Conservation (phyloP, 2,329 filamentous ascomycete species). For the Xylariaceae sp. region DNA sequence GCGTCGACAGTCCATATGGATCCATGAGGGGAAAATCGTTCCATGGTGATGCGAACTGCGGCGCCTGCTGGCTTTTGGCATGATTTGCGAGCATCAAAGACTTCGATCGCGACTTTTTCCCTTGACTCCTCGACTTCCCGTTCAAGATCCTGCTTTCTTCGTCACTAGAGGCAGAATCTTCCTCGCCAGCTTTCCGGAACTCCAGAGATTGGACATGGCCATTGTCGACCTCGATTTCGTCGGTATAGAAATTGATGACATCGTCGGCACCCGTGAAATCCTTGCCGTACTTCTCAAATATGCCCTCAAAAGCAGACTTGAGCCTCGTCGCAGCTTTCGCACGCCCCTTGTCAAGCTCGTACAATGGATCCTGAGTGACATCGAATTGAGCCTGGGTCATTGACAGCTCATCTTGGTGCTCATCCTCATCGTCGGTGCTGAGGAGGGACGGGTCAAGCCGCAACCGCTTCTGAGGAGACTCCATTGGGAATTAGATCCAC, state of each 20-base stretch:
- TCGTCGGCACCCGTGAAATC: constrained; percentile 82
- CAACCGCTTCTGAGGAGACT: constrained; percentile 55
- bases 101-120: constrained; percentile 15
- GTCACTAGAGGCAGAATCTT: constrained; percentile 28
- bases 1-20: constrained; percentile 19
- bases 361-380: constrained; percentile 46
- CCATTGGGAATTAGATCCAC: constrained; percentile 40
- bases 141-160: constrained; percentile 36
- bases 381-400: constrained; percentile 45
- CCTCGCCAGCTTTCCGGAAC: constrained; percentile 35
- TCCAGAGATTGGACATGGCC: constrained; percentile 64
- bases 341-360: constrained; percentile 56
- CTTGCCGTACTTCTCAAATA: constrained; percentile 81
- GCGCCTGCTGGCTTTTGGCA: constrained; percentile 6
- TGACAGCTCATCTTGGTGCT: constrained; percentile 45
- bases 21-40: constrained; percentile 4
- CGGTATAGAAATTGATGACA: constrained; percentile 80
- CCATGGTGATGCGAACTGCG: constrained; percentile 9
- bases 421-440: constrained; percentile 37
- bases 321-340: constrained; percentile 64
- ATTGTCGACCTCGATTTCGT: constrained; percentile 82
- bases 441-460: constrained; percentile 45
- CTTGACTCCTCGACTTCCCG: constrained; percentile 26
- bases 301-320: constrained; percentile 78
- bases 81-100: constrained; percentile 13